Percentiles rank a stretch among this genome's conserved stretches.
phyloP scores from a whole-genome alignment of 805 yeast species.

The Candida alai region DNA sequence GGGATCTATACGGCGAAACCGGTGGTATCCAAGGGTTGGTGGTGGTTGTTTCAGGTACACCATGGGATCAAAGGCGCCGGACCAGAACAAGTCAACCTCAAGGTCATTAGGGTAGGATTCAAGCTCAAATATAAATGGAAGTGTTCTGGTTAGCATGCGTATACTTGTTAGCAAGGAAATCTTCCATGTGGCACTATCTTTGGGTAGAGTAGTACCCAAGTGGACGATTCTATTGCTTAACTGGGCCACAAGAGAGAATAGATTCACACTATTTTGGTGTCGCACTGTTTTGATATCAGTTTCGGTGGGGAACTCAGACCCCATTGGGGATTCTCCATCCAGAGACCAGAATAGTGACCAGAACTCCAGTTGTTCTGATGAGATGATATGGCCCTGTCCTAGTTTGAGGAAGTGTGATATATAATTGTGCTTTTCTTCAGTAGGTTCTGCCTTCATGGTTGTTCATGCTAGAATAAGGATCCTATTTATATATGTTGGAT shows the following conservation, averaged over 20 bases:
- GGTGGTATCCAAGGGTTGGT: not conserved
- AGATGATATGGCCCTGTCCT: slow-evolving; percentile 41
- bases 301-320: slow-evolving; percentile 50
- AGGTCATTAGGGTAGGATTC: slow-evolving; percentile 20
- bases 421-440: slow-evolving; percentile 63
- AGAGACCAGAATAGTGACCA: slow-evolving; percentile 35
- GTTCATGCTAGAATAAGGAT: no score
- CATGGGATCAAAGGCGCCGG: slow-evolving; percentile 9
- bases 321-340: no score
- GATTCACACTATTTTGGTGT: slow-evolving; percentile 54
- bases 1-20: not conserved
- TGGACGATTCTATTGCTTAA: no score
- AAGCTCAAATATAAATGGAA: slow-evolving; percentile 68
- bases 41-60: not conserved
- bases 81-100: slow-evolving; percentile 27
- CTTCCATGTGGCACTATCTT: no score
- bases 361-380: slow-evolving; percentile 19
- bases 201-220: no score
- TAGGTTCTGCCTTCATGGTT: slow-evolving; percentile 65
- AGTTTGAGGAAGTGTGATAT: slow-evolving; percentile 59
- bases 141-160: slow-evolving; percentile 57
- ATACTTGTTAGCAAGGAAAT: slow-evolving; percentile 60
- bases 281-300: slow-evolving; percentile 58
- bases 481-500: no score
- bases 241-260: slow-evolving; percentile 55